Percentiles rank a stretch among this genome's conserved stretches.
These are phyloP conservation scores for Xylaria sp. DNA, from an alignment of 2,329 filamentous ascomycete genomes.

Conservation along the genomic window DNA sequence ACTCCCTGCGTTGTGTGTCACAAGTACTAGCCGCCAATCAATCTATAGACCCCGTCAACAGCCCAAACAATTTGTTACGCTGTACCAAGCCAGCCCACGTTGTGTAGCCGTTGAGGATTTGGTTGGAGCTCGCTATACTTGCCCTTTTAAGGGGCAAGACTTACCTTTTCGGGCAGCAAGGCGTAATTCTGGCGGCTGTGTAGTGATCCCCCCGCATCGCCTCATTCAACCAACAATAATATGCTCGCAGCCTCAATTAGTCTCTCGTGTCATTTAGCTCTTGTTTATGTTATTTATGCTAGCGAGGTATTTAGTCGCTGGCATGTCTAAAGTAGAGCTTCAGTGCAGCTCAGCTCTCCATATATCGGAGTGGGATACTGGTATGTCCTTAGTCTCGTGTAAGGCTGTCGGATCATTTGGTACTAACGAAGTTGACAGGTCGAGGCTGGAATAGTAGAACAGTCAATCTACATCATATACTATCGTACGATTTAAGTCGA, in stretches of 20 bases:
- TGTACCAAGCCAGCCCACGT: background rate
- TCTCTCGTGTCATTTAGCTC: background rate
- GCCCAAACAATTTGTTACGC: background rate
- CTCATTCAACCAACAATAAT: constrained; percentile 2
- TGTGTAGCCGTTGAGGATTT: background rate
- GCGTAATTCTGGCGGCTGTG: background rate
- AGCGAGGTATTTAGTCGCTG: background rate
- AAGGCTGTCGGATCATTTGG: background rate
- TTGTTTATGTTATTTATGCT: background rate
- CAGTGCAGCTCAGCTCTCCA: background rate
- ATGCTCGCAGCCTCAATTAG: background rate
- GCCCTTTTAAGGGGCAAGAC: background rate
- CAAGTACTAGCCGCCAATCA: background rate
- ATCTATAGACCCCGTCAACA: background rate
- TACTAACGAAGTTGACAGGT: constrained; percentile 19
- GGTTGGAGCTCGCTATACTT: background rate
- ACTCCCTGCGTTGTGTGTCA: background rate
- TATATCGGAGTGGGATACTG: constrained; percentile 21
- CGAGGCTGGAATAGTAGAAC: constrained; percentile 3
- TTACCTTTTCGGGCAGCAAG: constrained; percentile 1
- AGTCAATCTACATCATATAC: constrained; percentile 2
- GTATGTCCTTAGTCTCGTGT: constrained; percentile 6
- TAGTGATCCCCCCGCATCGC: constrained; percentile 7
- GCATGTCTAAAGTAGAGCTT: constrained; percentile 5
- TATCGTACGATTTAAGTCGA: background rate